Conservation (phyloP, 139 green algal species). For the Pleodorina starrii region DNA sequence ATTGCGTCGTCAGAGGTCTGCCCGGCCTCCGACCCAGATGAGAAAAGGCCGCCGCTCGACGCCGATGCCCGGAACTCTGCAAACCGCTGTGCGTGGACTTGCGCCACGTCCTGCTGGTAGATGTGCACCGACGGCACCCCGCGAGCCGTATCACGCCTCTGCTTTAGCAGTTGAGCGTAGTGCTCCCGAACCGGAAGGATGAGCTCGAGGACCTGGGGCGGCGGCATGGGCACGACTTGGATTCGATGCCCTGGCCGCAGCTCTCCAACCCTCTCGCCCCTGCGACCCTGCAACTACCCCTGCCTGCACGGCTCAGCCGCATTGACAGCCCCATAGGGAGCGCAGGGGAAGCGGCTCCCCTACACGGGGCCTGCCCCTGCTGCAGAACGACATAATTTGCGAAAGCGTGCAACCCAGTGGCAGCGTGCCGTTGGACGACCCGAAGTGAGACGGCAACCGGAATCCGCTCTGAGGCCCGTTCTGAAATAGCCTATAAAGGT, state of each 20-base stretch:
- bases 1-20: not conserved
- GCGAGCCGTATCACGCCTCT: not conserved
- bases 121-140: not conserved
- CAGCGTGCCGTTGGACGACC: no score
- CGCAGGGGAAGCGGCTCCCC: not conserved
- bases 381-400: not conserved
- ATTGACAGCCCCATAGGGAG: not conserved
- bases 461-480: not conserved
- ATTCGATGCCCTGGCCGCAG: no score
- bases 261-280: no score
- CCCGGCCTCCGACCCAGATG: not conserved
- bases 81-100: not conserved
- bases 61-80: not conserved
- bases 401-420: no score
- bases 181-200: conserved; percentile 29
- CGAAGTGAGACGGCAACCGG: no score
- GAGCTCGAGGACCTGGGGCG: conserved; percentile 4
- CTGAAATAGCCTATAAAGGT: not conserved
- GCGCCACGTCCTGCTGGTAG: not conserved
- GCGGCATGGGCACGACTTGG: no score
- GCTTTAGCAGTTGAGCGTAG: not conserved
- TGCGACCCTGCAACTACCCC: not conserved
- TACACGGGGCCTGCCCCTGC: not conserved
- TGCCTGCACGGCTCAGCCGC: not conserved
- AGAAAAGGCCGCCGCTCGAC: not conserved